A percentile compares a stretch with the other conserved stretches of the same genome.
phyloP scores from a whole-genome alignment of 2,329 filamentous ascomycete genomes.

The Fusarium ramigenum region DNA sequence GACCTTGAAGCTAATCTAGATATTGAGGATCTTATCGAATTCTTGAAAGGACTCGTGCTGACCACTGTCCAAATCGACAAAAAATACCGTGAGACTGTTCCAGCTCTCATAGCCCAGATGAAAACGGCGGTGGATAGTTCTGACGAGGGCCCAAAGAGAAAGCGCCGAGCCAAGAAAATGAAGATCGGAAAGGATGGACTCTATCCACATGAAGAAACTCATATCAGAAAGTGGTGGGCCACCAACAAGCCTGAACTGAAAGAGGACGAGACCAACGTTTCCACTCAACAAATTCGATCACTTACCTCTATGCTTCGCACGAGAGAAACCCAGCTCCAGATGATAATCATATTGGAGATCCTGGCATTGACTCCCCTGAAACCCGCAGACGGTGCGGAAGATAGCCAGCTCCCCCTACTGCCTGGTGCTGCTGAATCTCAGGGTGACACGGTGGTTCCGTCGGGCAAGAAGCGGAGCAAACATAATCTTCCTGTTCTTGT shows the following conservation, averaged over 20 bases:
- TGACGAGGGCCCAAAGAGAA: conserved; percentile 57
- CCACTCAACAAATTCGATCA: conserved; percentile 65
- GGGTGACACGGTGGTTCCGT: conserved; percentile 42
- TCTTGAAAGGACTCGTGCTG: conserved; percentile 74
- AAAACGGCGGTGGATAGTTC: conserved; percentile 66
- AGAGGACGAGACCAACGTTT: conserved; percentile 58
- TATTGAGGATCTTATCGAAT: conserved; percentile 71
- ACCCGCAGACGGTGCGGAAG: conserved; percentile 51
- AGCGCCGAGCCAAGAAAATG: conserved; percentile 68
- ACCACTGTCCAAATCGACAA: conserved; percentile 76
- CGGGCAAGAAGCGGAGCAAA: conserved; percentile 65
- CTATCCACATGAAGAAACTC: conserved; percentile 72
- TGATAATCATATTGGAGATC: conserved; percentile 82
- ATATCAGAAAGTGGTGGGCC: conserved; percentile 77
- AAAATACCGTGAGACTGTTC: conserved; percentile 79
- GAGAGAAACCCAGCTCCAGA: conserved; percentile 81
- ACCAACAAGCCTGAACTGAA: conserved; percentile 61
- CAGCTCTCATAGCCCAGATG: conserved; percentile 67
- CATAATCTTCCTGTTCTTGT: conserved; percentile 73
- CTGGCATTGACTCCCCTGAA: conserved; percentile 71
- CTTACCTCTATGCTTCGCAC: conserved; percentile 74
- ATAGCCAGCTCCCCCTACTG: conserved; percentile 59
- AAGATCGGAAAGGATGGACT: conserved; percentile 75
- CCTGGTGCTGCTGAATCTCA: conserved; percentile 49
- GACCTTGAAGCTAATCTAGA: conserved; percentile 68